phyloP scores from a whole-genome alignment of 768 basidiomycete species.

The Russula dissimulans region DNA sequence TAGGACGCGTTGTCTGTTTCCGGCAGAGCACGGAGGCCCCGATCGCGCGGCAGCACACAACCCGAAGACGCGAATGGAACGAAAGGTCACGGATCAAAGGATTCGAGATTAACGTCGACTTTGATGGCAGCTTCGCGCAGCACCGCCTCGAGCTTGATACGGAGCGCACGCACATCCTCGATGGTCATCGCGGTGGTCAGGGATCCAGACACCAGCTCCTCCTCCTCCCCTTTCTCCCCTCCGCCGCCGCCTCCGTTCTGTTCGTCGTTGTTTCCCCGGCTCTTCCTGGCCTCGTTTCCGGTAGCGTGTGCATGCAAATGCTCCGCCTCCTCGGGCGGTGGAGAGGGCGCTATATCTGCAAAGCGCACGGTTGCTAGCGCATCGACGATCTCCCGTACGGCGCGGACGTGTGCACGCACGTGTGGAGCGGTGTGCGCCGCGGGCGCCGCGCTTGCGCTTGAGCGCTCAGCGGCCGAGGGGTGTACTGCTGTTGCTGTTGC shows the following conservation, averaged over 20 bases:
- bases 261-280: too few relatives aligned
- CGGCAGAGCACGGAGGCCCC: too few relatives aligned
- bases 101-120: not conserved
- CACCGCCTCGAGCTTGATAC: not conserved
- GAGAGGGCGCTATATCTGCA: slow-evolving; percentile 68
- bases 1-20: too few relatives aligned
- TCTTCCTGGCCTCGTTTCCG: too few relatives aligned
- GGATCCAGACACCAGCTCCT: not conserved
- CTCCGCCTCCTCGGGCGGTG: slow-evolving; percentile 52
- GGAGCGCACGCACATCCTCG: slow-evolving; percentile 6
- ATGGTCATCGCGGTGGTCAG: not conserved
- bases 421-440: not conserved
- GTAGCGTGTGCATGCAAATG: slow-evolving; percentile 44
- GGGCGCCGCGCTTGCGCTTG: slow-evolving; percentile 20
- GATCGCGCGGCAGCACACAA: too few relatives aligned
- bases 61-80: too few relatives aligned
- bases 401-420: too few relatives aligned
- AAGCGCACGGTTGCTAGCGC: slow-evolving; percentile 54
- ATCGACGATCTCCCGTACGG: slow-evolving; percentile 39
- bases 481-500: too few relatives aligned
- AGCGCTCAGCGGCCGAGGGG: too few relatives aligned
- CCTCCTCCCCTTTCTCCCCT: not conserved
- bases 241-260: slow-evolving; percentile 28
- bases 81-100: not conserved
- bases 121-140: slow-evolving; percentile 1